phyloP scores from a whole-genome alignment of 495 filamentous ascomycete species.

The Neurospora sp. region DNA sequence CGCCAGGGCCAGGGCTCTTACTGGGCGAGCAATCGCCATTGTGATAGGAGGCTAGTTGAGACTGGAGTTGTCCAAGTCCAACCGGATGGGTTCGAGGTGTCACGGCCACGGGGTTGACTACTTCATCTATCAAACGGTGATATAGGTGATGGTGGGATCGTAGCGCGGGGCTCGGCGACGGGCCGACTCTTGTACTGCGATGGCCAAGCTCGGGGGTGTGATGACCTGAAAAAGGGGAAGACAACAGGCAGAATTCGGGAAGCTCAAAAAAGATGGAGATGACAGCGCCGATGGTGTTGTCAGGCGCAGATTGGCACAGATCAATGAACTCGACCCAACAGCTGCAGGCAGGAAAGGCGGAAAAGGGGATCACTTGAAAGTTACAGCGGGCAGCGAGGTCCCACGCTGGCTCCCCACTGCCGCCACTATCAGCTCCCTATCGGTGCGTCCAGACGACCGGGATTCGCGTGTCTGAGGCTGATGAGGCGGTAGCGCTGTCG shows the following conservation, averaged over 20 bases:
- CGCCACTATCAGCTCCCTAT: background rate
- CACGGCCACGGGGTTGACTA: background rate
- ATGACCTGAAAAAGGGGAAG: background rate
- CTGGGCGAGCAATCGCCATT: slow-evolving; percentile 77
- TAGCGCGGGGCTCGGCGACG: background rate
- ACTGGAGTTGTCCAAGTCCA: slow-evolving; percentile 8
- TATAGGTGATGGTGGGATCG: background rate
- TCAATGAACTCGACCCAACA: background rate
- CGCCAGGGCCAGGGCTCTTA: slow-evolving; percentile 65
- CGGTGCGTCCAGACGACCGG: background rate
- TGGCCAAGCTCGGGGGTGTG: background rate
- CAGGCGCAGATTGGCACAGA: background rate
- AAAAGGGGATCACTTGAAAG: background rate
- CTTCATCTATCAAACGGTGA: background rate
- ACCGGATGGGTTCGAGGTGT: background rate
- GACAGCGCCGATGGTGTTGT: background rate
- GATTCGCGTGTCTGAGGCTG: background rate
- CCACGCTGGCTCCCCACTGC: background rate
- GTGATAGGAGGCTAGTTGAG: slow-evolving; percentile 8
- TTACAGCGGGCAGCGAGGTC: background rate
- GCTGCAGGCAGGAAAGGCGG: background rate
- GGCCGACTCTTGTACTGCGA: background rate
- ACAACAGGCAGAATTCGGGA: background rate
- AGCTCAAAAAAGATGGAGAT: background rate
- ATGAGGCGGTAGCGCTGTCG: background rate